phyloP scores from a whole-genome alignment of 2,329 filamentous ascomycete genomes.

The Clonostachys chloroleuca region DNA sequence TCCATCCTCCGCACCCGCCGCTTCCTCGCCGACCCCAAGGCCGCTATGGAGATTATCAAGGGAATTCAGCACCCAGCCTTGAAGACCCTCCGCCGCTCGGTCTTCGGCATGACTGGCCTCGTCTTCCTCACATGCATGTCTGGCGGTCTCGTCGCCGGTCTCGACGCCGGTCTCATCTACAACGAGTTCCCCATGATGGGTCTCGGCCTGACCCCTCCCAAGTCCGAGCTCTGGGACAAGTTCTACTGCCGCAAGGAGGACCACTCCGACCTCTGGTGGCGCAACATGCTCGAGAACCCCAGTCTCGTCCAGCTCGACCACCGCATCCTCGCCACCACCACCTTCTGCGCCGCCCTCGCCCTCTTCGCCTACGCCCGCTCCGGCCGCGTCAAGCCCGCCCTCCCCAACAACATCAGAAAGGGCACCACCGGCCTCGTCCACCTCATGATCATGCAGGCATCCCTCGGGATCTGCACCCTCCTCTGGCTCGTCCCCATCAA shows the following conservation, averaged over 20 bases:
- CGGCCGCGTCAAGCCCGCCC: slow-evolving; percentile 47
- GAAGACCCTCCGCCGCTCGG: slow-evolving; percentile 66
- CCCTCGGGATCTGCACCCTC: slow-evolving; percentile 83
- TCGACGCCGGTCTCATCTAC: slow-evolving; percentile 96
- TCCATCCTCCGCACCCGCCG: slow-evolving; percentile 74
- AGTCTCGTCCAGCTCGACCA: slow-evolving; percentile 94
- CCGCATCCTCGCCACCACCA: slow-evolving; percentile 84
- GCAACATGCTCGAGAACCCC: slow-evolving; percentile 97
- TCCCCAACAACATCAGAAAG: slow-evolving; percentile 61
- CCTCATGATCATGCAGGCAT: slow-evolving; percentile 75
- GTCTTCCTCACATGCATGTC: slow-evolving; percentile 92
- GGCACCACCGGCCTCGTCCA: slow-evolving; percentile 78
- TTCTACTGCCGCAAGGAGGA: slow-evolving; percentile 82
- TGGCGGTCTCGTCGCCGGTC: slow-evolving; percentile 85
- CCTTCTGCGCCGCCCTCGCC: slow-evolving; percentile 74
- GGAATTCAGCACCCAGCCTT: slow-evolving; percentile 65
- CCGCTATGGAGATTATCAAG: slow-evolving; percentile 55
- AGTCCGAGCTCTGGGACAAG: slow-evolving; percentile 74
- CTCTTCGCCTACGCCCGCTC: slow-evolving; percentile 79
- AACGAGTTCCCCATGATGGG: slow-evolving; percentile 99
- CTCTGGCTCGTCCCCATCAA: slow-evolving; percentile 91
- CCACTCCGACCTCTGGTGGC: slow-evolving; percentile 84
- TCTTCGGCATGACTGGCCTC: slow-evolving; percentile 66
- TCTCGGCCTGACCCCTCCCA: slow-evolving; percentile 73
- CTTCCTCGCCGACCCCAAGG: slow-evolving; percentile 63